A percentile compares a stretch with the other conserved stretches of the same genome.
Evolutionary conservation across 331 rosid genomes (phyloP).

Genomic region (Cydonia oblonga): DNA sequence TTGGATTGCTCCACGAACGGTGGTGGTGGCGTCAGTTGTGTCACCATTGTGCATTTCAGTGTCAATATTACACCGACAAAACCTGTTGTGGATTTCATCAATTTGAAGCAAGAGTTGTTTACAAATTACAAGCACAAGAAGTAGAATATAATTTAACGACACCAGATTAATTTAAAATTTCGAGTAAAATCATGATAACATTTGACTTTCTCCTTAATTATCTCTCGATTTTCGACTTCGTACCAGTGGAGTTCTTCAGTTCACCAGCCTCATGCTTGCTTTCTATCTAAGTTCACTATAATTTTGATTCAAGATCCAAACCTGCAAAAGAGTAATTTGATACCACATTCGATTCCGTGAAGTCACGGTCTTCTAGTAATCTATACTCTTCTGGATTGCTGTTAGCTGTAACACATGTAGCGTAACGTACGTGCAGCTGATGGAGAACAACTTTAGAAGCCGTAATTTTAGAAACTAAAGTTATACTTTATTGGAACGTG

Average conservation of each 20-base stretch:
- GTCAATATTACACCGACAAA: constrained; percentile 4
- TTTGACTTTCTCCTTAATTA: constrained; percentile 15
- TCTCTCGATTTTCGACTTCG: constrained; percentile 1
- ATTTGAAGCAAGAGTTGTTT: not conserved
- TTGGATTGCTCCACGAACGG: not conserved
- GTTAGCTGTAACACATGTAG: not conserved
- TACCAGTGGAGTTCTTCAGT: not conserved
- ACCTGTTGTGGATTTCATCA: not conserved
- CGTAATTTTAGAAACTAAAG: constrained; percentile 7
- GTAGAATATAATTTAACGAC: not conserved
- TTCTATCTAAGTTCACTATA: not conserved
- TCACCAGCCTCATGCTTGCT: not conserved
- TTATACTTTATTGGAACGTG: not conserved
- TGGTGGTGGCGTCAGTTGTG: not conserved
- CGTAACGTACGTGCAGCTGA: not conserved
- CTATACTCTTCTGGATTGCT: not conserved
- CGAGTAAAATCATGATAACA: constrained; percentile 3
- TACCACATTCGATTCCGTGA: not conserved
- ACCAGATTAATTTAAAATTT: not conserved
- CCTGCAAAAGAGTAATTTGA: not conserved
- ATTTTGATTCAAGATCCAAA: not conserved
- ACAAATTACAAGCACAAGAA: not conserved
- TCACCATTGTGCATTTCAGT: not conserved
- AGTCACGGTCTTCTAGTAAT: not conserved
- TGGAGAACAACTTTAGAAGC: not conserved